phyloP scores from a whole-genome alignment of 208 protist genomes.

The Naegleria fowleri region DNA sequence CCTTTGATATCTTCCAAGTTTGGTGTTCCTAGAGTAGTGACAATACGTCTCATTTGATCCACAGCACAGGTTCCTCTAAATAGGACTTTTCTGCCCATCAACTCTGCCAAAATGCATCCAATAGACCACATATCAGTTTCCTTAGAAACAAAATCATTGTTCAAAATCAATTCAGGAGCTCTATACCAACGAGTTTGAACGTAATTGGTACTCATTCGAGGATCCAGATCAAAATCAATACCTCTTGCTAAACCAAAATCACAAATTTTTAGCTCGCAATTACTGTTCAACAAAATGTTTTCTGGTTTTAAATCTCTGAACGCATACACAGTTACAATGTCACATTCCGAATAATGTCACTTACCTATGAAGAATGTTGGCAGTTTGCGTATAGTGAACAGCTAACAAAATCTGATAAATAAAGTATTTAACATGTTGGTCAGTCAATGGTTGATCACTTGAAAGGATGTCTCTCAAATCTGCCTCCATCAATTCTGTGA shows the following conservation, averaged over 20 bases:
- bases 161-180: slow-evolving; percentile 95
- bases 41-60: slow-evolving; percentile 93
- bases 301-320: slow-evolving; percentile 79
- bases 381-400: slow-evolving; percentile 61
- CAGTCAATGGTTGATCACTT: neutral
- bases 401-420: slow-evolving; percentile 61
- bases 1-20: slow-evolving; percentile 74
- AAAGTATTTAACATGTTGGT: slow-evolving; percentile 58
- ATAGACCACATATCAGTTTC: slow-evolving; percentile 82
- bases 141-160: slow-evolving; percentile 20
- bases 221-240: slow-evolving; percentile 48
- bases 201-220: slow-evolving; percentile 84
- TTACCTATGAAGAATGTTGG: slow-evolving; percentile 57
- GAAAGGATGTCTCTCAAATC: slow-evolving; percentile 20
- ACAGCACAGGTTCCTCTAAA: slow-evolving; percentile 88
- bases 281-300: slow-evolving; percentile 81
- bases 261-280: slow-evolving; percentile 85
- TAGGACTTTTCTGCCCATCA: slow-evolving; percentile 65
- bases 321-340: neutral
- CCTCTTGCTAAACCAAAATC: slow-evolving; percentile 82
- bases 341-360: neutral
- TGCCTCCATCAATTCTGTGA: slow-evolving; percentile 60
- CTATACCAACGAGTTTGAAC: slow-evolving; percentile 97
- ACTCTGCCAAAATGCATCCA: slow-evolving; percentile 77
- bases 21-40: slow-evolving; percentile 85